Evolutionary conservation across 1,284 basidiomycete genomes (phyloP), one percentile per base, ranked within the genome.

Genomic region (Earliella scabrosa): DNA sequence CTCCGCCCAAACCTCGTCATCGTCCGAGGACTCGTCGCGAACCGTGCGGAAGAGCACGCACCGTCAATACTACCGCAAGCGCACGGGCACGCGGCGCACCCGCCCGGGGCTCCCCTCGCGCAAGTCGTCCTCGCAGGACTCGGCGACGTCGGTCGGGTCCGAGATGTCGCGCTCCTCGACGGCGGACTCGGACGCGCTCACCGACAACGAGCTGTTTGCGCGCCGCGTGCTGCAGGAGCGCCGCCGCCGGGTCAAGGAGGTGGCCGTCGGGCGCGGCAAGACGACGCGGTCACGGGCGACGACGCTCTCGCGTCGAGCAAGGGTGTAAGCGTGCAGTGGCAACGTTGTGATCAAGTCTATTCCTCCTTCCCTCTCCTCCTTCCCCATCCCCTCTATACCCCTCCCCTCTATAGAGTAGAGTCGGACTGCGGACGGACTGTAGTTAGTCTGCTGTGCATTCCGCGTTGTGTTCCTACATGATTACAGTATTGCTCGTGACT

Each of bases 171-270:
- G 70, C 18, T 46, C 58, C 26, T 67, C 66, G 4, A 68, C 57
- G 51, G 40, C 52, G 40, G 24, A 44, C 52, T 54, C 72, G 32
- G 69, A 61, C 21, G 55, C 54, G 26, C 55, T 73, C 40, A 71
- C 73, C 7, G 67, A 68, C 45, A 69, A 68, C 26, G 77, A 78
- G 32, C 59, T 68, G 31, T 72, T 68, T 13, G 76, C 76, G 40
- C 69, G 66, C 54, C 64, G 61, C 27, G 69, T 73, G 35, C 57
- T 78, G 48, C 61, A 71, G 50, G 74, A 75, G 50, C 65, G 78
- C 48, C 67, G 73, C 27, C 63, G 63, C 56, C 71, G 57, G 32
- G 52, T 66, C 8, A 55, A 64, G 60, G 64, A 64, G 43, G 64
- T 63, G 60, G 45, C 46, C 7, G 54, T 61, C 0, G 59, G 62